These are phyloP conservation scores for Marchantia paleacea DNA, from an alignment of 225 moss, liverwort and hornwort species.

Conservation along the genomic window DNA sequence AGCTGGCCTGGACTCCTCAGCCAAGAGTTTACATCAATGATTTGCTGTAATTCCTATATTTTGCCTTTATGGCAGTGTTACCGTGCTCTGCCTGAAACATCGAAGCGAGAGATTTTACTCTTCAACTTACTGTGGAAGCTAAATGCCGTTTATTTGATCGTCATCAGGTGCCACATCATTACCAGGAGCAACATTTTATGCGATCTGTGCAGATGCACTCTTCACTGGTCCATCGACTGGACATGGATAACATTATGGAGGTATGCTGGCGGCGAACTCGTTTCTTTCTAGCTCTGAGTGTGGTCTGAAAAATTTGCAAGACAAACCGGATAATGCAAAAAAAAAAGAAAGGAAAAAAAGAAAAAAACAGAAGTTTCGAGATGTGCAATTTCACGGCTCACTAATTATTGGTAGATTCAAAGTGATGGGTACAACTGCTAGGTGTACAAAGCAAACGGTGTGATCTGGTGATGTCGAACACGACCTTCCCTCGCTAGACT, in stretches of 20 bases:
- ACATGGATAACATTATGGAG: constrained; percentile 76
- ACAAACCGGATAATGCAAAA: too few relatives aligned
- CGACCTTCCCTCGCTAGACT: background rate
- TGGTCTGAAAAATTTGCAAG: too few relatives aligned
- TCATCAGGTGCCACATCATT: constrained; percentile 62
- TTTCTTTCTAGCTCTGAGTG: background rate
- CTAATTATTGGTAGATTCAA: background rate
- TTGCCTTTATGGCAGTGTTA: background rate
- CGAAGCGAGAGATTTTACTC: too few relatives aligned
- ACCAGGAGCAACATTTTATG: constrained; percentile 55
- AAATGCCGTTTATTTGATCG: background rate
- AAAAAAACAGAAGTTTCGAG: too few relatives aligned
- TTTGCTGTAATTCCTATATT: background rate
- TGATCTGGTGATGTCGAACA: background rate
- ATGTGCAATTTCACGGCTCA: too few relatives aligned
- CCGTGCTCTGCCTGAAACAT: too few relatives aligned
- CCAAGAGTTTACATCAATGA: background rate
- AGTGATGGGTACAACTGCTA: background rate
- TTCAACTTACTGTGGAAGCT: background rate
- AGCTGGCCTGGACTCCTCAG: background rate
- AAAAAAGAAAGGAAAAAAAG: too few relatives aligned
- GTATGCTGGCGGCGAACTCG: constrained; percentile 27
- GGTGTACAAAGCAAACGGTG: background rate
- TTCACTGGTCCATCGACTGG: constrained; percentile 85
- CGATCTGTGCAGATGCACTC: constrained; percentile 98